These are phyloP conservation scores for Paramecium sonneborni DNA, from an alignment of 73 alveolate genomes.

Conservation along the genomic window DNA sequence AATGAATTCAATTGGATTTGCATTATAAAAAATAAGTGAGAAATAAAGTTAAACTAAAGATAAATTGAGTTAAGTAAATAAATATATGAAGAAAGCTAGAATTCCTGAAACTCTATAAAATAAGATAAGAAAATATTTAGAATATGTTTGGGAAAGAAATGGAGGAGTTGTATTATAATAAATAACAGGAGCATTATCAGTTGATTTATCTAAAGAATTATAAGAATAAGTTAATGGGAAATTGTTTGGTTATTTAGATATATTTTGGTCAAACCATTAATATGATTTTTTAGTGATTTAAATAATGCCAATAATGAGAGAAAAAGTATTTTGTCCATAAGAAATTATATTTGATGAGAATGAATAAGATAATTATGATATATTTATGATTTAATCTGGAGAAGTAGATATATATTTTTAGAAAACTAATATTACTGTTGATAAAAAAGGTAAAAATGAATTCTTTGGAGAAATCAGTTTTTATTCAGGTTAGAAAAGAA, in stretches of 20 bases:
- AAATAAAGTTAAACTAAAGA: background rate
- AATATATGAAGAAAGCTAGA: conserved; percentile 58
- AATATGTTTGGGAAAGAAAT: conserved; percentile 65
- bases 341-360: conserved; percentile 71
- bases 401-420: conserved; percentile 64
- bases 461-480: conserved; percentile 81
- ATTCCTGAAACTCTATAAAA: conserved; percentile 68
- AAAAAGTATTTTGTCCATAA: conserved; percentile 57
- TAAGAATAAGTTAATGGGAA: conserved; percentile 41
- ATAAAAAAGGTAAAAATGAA: conserved; percentile 64
- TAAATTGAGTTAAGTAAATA: conserved; percentile 54
- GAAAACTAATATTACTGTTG: conserved; percentile 57
- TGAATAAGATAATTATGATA: conserved; percentile 43
- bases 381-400: conserved; percentile 70
- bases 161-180: background rate
- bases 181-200: background rate
- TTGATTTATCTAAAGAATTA: background rate
- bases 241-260: conserved; percentile 2
- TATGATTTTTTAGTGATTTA: background rate
- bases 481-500: conserved; percentile 56
- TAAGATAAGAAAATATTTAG: conserved; percentile 70
- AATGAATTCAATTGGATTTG: conserved; percentile 65
- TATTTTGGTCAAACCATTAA: background rate
- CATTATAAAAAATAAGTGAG: conserved; percentile 44
- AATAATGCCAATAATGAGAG: background rate